Evolutionary conservation across 192 early-diverging fungal species (phyloP).

Genomic region (Gaertneriomyces semiglobifer): DNA sequence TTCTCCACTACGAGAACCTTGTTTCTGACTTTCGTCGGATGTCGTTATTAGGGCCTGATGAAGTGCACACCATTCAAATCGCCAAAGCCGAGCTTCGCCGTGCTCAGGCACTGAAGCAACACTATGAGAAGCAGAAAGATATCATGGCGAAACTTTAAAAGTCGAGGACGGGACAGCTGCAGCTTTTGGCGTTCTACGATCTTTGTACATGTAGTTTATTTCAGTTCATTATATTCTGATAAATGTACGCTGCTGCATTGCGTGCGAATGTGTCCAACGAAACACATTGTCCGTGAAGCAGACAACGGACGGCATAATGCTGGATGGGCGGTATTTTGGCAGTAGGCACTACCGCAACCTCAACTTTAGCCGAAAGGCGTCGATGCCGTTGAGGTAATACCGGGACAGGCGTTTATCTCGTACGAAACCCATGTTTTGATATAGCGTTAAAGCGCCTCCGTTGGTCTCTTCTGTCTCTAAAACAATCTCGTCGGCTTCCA

Average conservation of each 20-base stretch:
- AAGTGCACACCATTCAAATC: conserved; percentile 85
- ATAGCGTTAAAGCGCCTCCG: conserved; percentile 75
- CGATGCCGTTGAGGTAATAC: conserved; percentile 92
- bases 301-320: too few species aligned
- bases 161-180: neutral
- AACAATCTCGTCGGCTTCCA: conserved; percentile 83
- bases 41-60: conserved; percentile 67
- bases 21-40: neutral
- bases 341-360: conserved; percentile 2
- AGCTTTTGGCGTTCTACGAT: too few species aligned
- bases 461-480: conserved; percentile 92
- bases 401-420: conserved; percentile 84
- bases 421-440: conserved; percentile 88
- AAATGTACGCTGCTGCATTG: too few species aligned
- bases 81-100: conserved; percentile 48
- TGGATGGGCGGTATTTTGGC: too few species aligned
- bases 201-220: too few species aligned
- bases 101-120: conserved; percentile 17
- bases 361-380: conserved; percentile 68
- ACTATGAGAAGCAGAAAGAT: conserved; percentile 30
- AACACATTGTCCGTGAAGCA: too few species aligned
- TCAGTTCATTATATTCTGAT: too few species aligned
- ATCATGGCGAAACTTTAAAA: conserved; percentile 25
- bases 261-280: too few species aligned
- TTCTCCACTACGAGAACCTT: neutral